phyloP scores from a whole-genome alignment of 1,284 basidiomycete genomes.

The Ganoderma boninense region DNA sequence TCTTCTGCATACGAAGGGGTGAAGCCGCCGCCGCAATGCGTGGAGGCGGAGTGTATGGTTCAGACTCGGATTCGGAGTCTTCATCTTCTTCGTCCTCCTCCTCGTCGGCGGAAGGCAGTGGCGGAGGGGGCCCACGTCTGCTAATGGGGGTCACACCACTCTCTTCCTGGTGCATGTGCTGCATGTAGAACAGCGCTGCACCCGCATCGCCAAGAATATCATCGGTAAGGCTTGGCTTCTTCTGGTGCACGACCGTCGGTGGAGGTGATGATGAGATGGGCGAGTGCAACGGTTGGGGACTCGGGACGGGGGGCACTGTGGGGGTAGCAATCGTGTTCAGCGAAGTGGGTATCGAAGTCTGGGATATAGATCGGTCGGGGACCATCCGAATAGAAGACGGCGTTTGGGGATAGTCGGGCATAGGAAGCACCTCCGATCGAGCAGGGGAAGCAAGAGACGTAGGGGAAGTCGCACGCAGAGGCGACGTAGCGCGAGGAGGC shows the following conservation, averaged over 20 bases:
- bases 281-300: background rate
- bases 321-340: slow-evolving; percentile 24
- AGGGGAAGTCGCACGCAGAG: slow-evolving; percentile 16
- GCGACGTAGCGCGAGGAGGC: slow-evolving; percentile 24
- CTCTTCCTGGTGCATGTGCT: slow-evolving; percentile 54
- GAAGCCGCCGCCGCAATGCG: slow-evolving; percentile 21
- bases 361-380: slow-evolving; percentile 28
- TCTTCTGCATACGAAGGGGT: slow-evolving; percentile 36
- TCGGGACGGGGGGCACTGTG: slow-evolving; percentile 4
- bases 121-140: slow-evolving; percentile 31
- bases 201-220: slow-evolving; percentile 60
- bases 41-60: slow-evolving; percentile 36
- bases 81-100: slow-evolving; percentile 40
- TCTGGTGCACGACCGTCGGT: slow-evolving; percentile 17
- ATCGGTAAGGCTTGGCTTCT: slow-evolving; percentile 35
- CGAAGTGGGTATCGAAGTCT: slow-evolving; percentile 29
- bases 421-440: slow-evolving; percentile 8
- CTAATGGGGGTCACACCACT: slow-evolving; percentile 26
- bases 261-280: slow-evolving; percentile 15
- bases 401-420: slow-evolving; percentile 13
- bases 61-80: slow-evolving; percentile 35
- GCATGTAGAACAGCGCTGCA: slow-evolving; percentile 75
- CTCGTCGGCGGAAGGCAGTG: slow-evolving; percentile 20
- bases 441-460: slow-evolving; percentile 19
- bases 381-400: slow-evolving; percentile 26